phyloP scores from a whole-genome alignment of 176 grass and related monocot genomes.

The sorghum (Sorghum bicolor) region Sorghum_bicolor_NCBIv3 NC_012870.2:72999501-73000000 shows the following conservation, averaged over 20 bases:
- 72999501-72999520: not conserved
- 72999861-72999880: slow-evolving; percentile 91
- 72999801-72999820: slow-evolving; percentile 77
- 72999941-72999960: slow-evolving; percentile 93
- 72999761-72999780: slow-evolving; percentile 92
- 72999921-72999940: slow-evolving; percentile 92
- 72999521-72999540: too few relatives aligned
- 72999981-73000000: not conserved
- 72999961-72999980: slow-evolving; percentile 4
- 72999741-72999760: slow-evolving; percentile 82
- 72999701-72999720: slow-evolving; percentile 43
- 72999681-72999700: slow-evolving; percentile 12
- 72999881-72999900: slow-evolving; percentile 98
- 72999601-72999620: not conserved
- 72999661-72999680: not conserved
- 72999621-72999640: not conserved
- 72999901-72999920: slow-evolving; percentile 69
- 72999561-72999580: not conserved
- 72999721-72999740: slow-evolving; percentile 69
- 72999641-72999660: not conserved
- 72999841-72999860: slow-evolving; percentile 70
- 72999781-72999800: slow-evolving; percentile 84
- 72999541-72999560: not conserved
- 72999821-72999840: slow-evolving; percentile 96
- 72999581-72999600: not conserved